phyloP scores from a whole-genome alignment of 78 protist genomes.

The Tieghemostelium lacteum region DNA sequence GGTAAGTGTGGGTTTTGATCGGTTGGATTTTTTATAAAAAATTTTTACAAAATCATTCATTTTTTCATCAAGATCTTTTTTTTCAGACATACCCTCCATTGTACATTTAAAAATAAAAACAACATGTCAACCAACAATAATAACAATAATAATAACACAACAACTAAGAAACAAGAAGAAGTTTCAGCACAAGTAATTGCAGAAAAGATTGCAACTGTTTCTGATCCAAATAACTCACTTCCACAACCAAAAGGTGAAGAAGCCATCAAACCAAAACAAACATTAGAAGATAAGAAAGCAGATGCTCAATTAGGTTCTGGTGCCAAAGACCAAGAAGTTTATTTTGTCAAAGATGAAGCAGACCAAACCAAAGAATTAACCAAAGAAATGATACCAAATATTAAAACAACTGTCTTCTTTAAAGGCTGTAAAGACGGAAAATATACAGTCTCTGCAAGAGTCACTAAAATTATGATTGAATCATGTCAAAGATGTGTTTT shows the following conservation, averaged over 20 bases:
- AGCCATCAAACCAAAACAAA: conserved; percentile 27
- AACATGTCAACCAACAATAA: conserved; percentile 20
- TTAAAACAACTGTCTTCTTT: conserved; percentile 67
- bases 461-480: conserved; percentile 68
- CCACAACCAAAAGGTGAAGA: conserved; percentile 83
- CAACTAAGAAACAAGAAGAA: conserved; percentile 9
- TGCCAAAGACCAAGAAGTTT: conserved; percentile 76
- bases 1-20: no score
- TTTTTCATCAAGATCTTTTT: no score
- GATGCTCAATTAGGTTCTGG: conserved; percentile 79
- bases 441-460: conserved; percentile 41
- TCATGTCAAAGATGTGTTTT: conserved; percentile 65
- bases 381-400: conserved; percentile 18
- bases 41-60: no score
- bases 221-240: conserved; percentile 50
- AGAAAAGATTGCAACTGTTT: conserved; percentile 1
- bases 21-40: no score
- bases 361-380: conserved; percentile 30
- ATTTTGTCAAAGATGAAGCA: conserved; percentile 46
- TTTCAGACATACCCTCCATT: no score
- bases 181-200: conserved; percentile 47
- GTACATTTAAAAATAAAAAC: no score
- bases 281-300: conserved; percentile 66
- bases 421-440: conserved; percentile 68
- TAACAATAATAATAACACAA: background rate